Base-by-base conservation (phyloP, 78 protist species). In the Dictyostelium capitatum region DNA sequence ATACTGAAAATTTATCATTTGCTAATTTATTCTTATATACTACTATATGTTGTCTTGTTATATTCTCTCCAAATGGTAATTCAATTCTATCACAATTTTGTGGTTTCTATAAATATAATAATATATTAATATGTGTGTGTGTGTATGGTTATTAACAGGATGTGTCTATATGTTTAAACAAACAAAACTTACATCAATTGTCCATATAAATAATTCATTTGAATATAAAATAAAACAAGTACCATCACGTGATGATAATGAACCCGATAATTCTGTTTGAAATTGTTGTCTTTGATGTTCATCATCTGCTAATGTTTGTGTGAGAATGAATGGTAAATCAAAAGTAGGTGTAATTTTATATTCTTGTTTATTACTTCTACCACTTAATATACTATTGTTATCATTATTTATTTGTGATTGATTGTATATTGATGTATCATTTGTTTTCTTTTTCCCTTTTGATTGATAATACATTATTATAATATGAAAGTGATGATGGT, bases 151-250 rank as follows among this genome's bases (percentile, higher is more conserved):
- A 6, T n/a, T n/a, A n/a, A n/a, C n/a, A n/a, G n/a, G n/a, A n/a
- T n/a, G n/a, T n/a, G n/a, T n/a, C n/a, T 56, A 3, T 1, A 6
- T 57, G 43, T 62, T 37, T 10, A 74, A 4, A 10, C 19, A 30
- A 28, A 15, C 10, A 15, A 30, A 4, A 73, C 57, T 57, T 84
- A 74, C 82, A 41, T 85, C 92, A 46, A 85, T 32, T 32, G 82
- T 74, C 92, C 92, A 85, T 59, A 85, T 59, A 48, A 47, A 85
- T 51, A 85, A 75, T 30, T 85, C 83, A 48, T 53, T 74, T 43
- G 43, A 54, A 20, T 56, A 59, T 10, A 85, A 25, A 8, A 74
- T 4, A 47, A 53, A 85, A 5, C 43, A 32, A 30, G 67, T n/a
- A 41, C 75, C 82, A 37, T 85, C 77, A 62, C 70, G 70, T 8